Evolutionary conservation across 108 stramenopile genomes (phyloP), one percentile per base, ranked within the genome.

Genomic region (Epithemia pelagica): DNA sequence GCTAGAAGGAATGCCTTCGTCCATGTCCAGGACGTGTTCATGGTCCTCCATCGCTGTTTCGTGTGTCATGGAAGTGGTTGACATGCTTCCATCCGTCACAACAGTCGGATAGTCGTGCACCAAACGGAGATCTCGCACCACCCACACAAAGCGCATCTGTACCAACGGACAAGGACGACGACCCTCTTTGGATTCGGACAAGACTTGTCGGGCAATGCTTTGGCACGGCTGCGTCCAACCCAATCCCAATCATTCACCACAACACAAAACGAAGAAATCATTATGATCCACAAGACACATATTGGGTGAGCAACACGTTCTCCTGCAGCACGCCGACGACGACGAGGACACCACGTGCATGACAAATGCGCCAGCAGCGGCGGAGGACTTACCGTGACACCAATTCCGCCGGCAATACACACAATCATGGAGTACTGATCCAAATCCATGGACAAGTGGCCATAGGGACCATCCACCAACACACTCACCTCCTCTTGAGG

Each of bases 391-490:
- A 46, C 37, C 1, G 74, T 75, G 15, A 81, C 66, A n/a, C 82
- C 82, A 46, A 84, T 78, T 2, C 82, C 82, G 15, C 82, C 82
- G 2, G 65, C 51, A 27, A 80, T 57, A 25, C 74, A 67, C 51
- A 84, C 51, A 21, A 83, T 64, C 67, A 70, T 69, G 31, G 68
- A 29, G 67, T 80, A 80, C 2, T 65, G 62, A 5, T 64, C 65
- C 22, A 80, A 54, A 52, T 84, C 77, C 0, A 84, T 63, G 26
- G 75, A 62, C 18, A 71, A 18, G 30, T 37, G 28, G 1, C 79
- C 82, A 59, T 77, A 84, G 0, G 82, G 78, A 29, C 82, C 82
- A 31, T 80, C 75, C 19, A 84, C 26, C 23, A 78, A 52, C 23
- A 80, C 59, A 1, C 51, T 21, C 0, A 66, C 55, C 1, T 62